These are phyloP conservation scores for Fusarium buharicum DNA, from an alignment of 2,329 filamentous ascomycete genomes.

Conservation along the genomic window DNA sequence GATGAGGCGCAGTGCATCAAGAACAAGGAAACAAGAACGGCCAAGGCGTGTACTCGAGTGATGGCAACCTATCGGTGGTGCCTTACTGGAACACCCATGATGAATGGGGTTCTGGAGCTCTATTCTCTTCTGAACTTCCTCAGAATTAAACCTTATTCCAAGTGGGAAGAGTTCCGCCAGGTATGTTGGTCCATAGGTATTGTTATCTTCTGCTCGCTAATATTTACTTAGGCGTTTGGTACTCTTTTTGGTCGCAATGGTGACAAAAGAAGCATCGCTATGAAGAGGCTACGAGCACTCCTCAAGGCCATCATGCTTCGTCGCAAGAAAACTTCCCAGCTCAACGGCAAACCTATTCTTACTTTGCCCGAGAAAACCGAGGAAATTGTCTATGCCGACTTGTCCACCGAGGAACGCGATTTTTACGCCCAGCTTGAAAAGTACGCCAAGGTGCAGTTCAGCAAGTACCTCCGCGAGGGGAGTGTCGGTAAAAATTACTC, in stretches of 20 bases:
- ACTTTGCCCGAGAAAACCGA: conserved; percentile 80
- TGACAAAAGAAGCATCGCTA: conserved; percentile 69
- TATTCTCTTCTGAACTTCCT: conserved; percentile 83
- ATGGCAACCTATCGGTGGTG: conserved; percentile 80
- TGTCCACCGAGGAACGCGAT: conserved; percentile 76
- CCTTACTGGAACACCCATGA: conserved; percentile 85
- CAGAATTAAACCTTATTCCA: conserved; percentile 77
- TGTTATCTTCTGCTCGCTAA: not conserved
- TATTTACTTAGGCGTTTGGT: conserved; percentile 54
- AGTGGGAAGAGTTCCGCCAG: conserved; percentile 68
- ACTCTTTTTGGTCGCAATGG: conserved; percentile 50
- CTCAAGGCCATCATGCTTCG: conserved; percentile 85
- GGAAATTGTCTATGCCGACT: conserved; percentile 77
- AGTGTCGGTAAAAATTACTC: conserved; percentile 77
- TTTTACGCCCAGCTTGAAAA: conserved; percentile 81
- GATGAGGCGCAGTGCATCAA: conserved; percentile 89
- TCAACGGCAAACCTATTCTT: conserved; percentile 84
- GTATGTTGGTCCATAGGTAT: conserved; percentile 50
- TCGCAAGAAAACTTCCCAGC: conserved; percentile 80
- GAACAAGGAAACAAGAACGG: conserved; percentile 77
- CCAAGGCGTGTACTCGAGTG: conserved; percentile 74
- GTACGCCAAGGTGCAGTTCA: conserved; percentile 76
- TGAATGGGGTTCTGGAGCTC: conserved; percentile 84
- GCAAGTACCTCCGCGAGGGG: conserved; percentile 76
- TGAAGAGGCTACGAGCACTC: conserved; percentile 77